Percentiles rank a stretch among this genome's conserved stretches.
These are phyloP conservation scores for Sugiyamaella pinicola DNA, from an alignment of 1,139 yeast genomes.

Conservation along the genomic window DNA sequence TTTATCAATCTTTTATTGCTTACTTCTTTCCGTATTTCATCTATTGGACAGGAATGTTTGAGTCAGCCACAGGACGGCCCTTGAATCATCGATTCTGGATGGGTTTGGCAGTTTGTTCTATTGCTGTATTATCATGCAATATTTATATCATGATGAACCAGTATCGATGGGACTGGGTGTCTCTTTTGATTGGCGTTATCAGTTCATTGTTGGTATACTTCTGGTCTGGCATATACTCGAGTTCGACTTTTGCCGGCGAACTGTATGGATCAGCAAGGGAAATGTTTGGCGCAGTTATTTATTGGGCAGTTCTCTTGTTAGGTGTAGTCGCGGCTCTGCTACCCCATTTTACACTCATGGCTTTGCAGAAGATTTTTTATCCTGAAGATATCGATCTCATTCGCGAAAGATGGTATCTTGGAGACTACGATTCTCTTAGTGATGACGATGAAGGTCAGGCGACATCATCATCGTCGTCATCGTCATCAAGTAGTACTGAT, in stretches of 20 bases:
- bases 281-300: slow-evolving; percentile 68
- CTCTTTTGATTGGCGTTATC: slow-evolving; percentile 59
- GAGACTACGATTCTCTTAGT: slow-evolving; percentile 26
- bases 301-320: slow-evolving; percentile 80
- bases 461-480: not conserved
- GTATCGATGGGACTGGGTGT: slow-evolving; percentile 93
- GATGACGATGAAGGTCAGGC: slow-evolving; percentile 14
- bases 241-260: slow-evolving; percentile 59
- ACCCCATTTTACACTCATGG: slow-evolving; percentile 74
- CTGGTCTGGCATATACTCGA: slow-evolving; percentile 93
- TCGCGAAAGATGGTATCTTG: slow-evolving; percentile 56
- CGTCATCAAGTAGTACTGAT: not conserved
- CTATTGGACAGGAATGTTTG: slow-evolving; percentile 59
- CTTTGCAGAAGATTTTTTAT: slow-evolving; percentile 58
- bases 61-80: slow-evolving; percentile 61
- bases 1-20: slow-evolving; percentile 82
- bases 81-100: slow-evolving; percentile 84
- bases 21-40: slow-evolving; percentile 85
- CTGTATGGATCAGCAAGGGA: slow-evolving; percentile 76
- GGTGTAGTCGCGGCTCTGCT: slow-evolving; percentile 72
- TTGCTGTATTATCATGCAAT: slow-evolving; percentile 80
- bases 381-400: slow-evolving; percentile 87
- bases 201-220: slow-evolving; percentile 70
- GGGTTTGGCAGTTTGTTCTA: slow-evolving; percentile 78
- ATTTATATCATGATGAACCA: slow-evolving; percentile 78